Base-by-base conservation (phyloP, 2,329 filamentous ascomycete species). In the Phyllosticta ampelicida region DNA sequence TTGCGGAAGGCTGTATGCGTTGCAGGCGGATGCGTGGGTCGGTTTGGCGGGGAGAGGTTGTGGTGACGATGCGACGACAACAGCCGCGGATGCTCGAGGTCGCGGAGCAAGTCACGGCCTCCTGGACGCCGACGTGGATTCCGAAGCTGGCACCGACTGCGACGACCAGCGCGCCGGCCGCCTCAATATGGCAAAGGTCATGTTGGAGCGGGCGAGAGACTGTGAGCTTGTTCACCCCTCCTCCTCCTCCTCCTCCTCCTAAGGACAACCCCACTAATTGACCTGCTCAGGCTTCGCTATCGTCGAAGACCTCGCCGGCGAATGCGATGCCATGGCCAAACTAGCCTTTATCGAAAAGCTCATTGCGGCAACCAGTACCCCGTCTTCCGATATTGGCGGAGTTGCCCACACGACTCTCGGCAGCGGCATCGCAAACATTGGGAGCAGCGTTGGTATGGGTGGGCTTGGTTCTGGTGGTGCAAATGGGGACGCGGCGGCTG, bases 281-380 rank as follows among this genome's bases (percentile, higher is more conserved):
- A 20, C 3, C 51, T 9, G 4, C 10, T 9, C 23, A 72, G 80
- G 85, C 61, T 95, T 82, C 68, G 81, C 83, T 49, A 78, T 77
- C 52, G 75, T 89, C 13, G 84, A 88, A 67, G 87, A 88, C 67
- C 73, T 85, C 13, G 73, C 76, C n/a, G 84, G 83, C 56, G 86
- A 89, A 72, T 86, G 88, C 66, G 86, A 90, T 71, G 84, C 88
- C 77, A 80, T 91, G 74, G 86, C 86, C 19, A 94, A 94, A 77
- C 91, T 89, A 72, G 86, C 87, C 3, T 84, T 84, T 54, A 80
- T 95, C 54, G 87, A 89, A 77, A 84, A 85, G 69, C 74, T 86
- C 52, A 78, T 81, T 87, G 69, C 1, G 67, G 72, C 51, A 68
- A 70, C 30, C 30, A 16, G n/a, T n/a, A n/a, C n/a, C n/a, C n/a